Percentiles rank a stretch among this genome's conserved stretches.
Evolutionary conservation across 163 green algal genomes (phyloP).

Genomic region (Chlamydomonas reinhardtii): DNA sequence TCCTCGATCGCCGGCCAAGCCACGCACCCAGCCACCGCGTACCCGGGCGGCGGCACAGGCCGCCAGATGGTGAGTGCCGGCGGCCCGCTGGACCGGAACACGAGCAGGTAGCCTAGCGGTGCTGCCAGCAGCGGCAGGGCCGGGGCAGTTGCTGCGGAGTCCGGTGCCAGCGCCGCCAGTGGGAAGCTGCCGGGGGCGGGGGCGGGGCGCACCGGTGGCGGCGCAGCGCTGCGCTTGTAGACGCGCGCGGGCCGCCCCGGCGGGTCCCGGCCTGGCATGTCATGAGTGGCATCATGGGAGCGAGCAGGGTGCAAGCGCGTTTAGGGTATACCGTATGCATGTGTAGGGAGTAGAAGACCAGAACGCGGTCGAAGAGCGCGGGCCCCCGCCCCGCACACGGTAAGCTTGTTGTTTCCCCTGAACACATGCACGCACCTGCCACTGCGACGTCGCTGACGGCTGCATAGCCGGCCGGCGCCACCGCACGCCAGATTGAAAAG

Average conservation of each 20-base stretch:
- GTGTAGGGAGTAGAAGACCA: too few relatives aligned
- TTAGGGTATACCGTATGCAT: too few relatives aligned
- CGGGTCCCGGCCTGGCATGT: not conserved
- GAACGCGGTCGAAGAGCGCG: too few relatives aligned
- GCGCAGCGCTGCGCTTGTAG: not conserved
- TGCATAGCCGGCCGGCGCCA: conserved; percentile 78
- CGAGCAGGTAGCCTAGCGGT: not conserved
- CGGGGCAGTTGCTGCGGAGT: too few relatives aligned
- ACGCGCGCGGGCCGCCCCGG: not conserved
- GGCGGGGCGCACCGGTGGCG: too few relatives aligned
- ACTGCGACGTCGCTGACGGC: conserved; percentile 68
- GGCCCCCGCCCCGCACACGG: too few relatives aligned
- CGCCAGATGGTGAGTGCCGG: not conserved
- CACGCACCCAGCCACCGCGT: not conserved
- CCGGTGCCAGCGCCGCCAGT: too few relatives aligned
- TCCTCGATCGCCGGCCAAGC: not conserved
- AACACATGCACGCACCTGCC: conserved; percentile 1
- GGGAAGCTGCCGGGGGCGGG: not conserved
- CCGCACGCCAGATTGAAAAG: conserved; percentile 84
- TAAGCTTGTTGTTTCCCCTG: too few relatives aligned
- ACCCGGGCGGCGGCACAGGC: not conserved
- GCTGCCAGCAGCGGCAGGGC: not conserved
- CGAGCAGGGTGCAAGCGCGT: too few relatives aligned
- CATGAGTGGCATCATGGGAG: not conserved
- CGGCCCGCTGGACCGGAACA: not conserved